A percentile compares a stretch with the other conserved stretches of the same genome.
Conservation (phyloP, 1,139 yeast genomes). For the Saccharomycopsis hybrid region DNA sequence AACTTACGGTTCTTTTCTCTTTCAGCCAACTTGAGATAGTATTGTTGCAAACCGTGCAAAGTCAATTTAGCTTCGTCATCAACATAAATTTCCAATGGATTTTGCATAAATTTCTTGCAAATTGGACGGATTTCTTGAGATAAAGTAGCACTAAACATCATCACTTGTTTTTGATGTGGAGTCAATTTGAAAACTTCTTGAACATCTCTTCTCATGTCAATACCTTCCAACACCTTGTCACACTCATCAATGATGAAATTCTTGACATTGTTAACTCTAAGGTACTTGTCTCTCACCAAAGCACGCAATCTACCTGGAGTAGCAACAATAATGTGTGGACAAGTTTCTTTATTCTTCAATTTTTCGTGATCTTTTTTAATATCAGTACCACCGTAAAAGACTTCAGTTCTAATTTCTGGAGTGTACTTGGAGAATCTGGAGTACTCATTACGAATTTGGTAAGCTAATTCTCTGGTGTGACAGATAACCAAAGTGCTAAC, state of each 20-base stretch:
- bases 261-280: conserved; percentile 84
- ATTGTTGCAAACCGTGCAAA: conserved; percentile 96
- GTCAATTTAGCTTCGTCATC: conserved; percentile 98
- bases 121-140: conserved; percentile 93
- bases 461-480: conserved; percentile 98
- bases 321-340: conserved; percentile 96
- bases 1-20: conserved; percentile 90
- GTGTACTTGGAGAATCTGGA: conserved; percentile 96
- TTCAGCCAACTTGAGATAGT: conserved; percentile 83
- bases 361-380: conserved; percentile 81
- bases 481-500: conserved; percentile 90
- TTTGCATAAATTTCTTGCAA: conserved; percentile 97
- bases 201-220: conserved; percentile 97
- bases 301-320: conserved; percentile 98
- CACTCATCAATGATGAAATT: conserved; percentile 97
- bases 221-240: conserved; percentile 90
- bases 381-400: conserved; percentile 94
- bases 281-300: conserved; percentile 81
- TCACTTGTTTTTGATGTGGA: conserved; percentile 97
- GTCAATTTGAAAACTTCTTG: conserved; percentile 97
- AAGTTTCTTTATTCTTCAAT: conserved; percentile 85
- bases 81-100: conserved; percentile 93
- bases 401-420: conserved; percentile 97
- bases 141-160: conserved; percentile 98
- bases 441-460: conserved; percentile 96